Base-by-base conservation (phyloP, 2,329 filamentous ascomycete species). In the Calonectria naviculata region DNA sequence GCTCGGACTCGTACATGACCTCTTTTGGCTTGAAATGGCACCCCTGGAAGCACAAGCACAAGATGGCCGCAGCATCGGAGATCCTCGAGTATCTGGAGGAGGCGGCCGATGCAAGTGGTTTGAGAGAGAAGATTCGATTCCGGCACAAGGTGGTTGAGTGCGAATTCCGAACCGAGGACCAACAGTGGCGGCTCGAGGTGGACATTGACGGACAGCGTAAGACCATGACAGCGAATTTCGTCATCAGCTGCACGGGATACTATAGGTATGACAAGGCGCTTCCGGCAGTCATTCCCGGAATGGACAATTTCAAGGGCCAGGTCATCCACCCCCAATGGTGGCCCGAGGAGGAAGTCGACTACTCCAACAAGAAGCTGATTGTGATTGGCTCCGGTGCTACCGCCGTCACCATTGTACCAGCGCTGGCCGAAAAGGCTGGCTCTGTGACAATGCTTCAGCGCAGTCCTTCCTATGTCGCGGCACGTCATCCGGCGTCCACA, bases 381-480 rank as follows among this genome's bases (percentile, higher is more conserved):
- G 86, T 96, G 69, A 90, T 97, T 72, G 94, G 94, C 19, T 93
- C 90, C 19, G 95, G 95, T 9, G 94, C 94, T 3, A 97, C 95
- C 0, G 93, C 94, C 8, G 84, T 96, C 60, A 97, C 94, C 0
- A 86, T 97, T 1, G 81, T 97, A 4, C 95, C 94, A 0, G 89
- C 87, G 56, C 83, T 97, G 54, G 90, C 91, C 1, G 84, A 93
- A 49, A 89, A 88, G 44, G 93, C 93, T 6, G 83, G 83, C 6
- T 88, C 89, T 17, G 91, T 95, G 31, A 96, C 93, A 1, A 94
- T 96, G 90, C 87, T 97, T 3, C 94, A 97, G 83, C 90, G 95
- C 68, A 94, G 91, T 54, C 95, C 95, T 0, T 89, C 88, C 0
- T 95, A 94, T 77, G 87, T 95, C 67, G 75, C 93, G 52, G 84